phyloP scores from a whole-genome alignment of 208 protist species.

The Trypanosoma boissoni region DNA sequence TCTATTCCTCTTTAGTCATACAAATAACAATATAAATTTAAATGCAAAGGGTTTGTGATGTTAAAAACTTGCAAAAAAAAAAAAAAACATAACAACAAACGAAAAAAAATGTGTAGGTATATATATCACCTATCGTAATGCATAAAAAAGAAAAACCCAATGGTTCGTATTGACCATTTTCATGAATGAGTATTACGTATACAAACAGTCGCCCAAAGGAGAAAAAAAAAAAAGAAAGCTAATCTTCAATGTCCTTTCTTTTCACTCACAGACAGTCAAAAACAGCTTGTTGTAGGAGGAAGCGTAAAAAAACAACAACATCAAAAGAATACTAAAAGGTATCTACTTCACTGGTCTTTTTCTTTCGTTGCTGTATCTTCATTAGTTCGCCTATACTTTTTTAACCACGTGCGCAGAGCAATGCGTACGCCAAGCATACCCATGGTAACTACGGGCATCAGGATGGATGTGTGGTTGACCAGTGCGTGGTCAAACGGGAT shows the following conservation, averaged over 20 bases:
- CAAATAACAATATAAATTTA: not conserved
- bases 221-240: slow-evolving; percentile 1
- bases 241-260: too few relatives aligned
- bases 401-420: slow-evolving; percentile 13
- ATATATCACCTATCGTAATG: not conserved
- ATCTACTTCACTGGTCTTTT: too few relatives aligned
- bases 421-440: slow-evolving; percentile 38
- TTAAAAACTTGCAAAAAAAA: slow-evolving; percentile 4
- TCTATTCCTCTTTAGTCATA: not conserved
- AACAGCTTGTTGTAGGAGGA: too few relatives aligned
- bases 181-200: too few relatives aligned
- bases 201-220: not conserved
- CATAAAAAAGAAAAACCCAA: too few relatives aligned
- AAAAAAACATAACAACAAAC: slow-evolving; percentile 1
- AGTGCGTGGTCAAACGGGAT: slow-evolving; percentile 72
- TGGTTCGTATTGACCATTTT: too few relatives aligned
- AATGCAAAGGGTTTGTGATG: not conserved
- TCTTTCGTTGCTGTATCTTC: too few relatives aligned
- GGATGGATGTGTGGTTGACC: slow-evolving; percentile 53
- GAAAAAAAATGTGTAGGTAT: not conserved
- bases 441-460: slow-evolving; percentile 46
- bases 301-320: too few relatives aligned
- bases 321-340: too few relatives aligned
- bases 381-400: slow-evolving; percentile 1
- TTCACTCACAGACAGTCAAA: too few relatives aligned